Evolutionary conservation across 176 grass and related monocot species (phyloP).

Genomic region (Sorghum bicolor): Sorghum_bicolor_NCBIv3 NC_012872.2:9643001-9643500

Average conservation of each 20-base stretch:
- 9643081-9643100: too few relatives aligned
- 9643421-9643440: slow-evolving; percentile 61
- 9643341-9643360: slow-evolving; percentile 63
- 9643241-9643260: slow-evolving; percentile 62
- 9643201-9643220: background rate
- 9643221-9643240: slow-evolving; percentile 40
- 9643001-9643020: too few relatives aligned
- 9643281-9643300: slow-evolving; percentile 68
- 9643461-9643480: slow-evolving; percentile 39
- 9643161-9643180: too few relatives aligned
- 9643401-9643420: slow-evolving; percentile 58
- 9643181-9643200: too few relatives aligned
- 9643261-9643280: slow-evolving; percentile 64
- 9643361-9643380: slow-evolving; percentile 89
- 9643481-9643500: slow-evolving; percentile 17
- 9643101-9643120: too few relatives aligned
- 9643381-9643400: slow-evolving; percentile 62
- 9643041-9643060: too few relatives aligned
- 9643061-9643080: too few relatives aligned
- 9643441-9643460: slow-evolving; percentile 40
- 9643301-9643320: slow-evolving; percentile 80
- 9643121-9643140: too few relatives aligned
- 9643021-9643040: too few relatives aligned
- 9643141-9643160: too few relatives aligned
- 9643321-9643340: slow-evolving; percentile 72